A percentile compares a stretch with the other conserved stretches of the same genome.
phyloP scores from a whole-genome alignment of 768 basidiomycete species.

The Boletus tomentosulus region DNA sequence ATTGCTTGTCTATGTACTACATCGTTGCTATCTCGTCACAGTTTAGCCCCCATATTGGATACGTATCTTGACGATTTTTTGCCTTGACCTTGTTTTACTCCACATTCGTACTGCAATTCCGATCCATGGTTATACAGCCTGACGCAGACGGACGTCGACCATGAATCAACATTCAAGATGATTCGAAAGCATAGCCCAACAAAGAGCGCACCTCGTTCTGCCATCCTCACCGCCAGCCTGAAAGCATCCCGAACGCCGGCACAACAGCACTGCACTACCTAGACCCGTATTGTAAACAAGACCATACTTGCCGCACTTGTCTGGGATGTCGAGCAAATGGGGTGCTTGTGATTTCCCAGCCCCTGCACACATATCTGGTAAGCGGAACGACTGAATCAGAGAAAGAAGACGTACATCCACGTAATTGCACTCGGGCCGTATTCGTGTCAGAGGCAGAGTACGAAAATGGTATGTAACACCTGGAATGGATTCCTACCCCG shows the following conservation, averaged over 20 bases:
- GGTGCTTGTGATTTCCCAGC: slow-evolving; percentile 50
- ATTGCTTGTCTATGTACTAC: background rate
- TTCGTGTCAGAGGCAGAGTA: slow-evolving; percentile 1
- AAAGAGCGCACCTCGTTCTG: slow-evolving; percentile 49
- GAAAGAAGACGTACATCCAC: slow-evolving; percentile 45
- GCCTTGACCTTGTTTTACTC: slow-evolving; percentile 52
- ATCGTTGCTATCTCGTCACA: slow-evolving; percentile 6
- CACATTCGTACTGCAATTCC: slow-evolving; percentile 46
- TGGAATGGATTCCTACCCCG: slow-evolving; percentile 76
- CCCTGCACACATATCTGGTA: slow-evolving; percentile 38
- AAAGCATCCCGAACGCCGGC: slow-evolving; percentile 49
- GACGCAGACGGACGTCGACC: slow-evolving; percentile 24
- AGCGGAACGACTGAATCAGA: background rate
- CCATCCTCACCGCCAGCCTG: slow-evolving; percentile 55
- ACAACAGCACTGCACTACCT: slow-evolving; percentile 53
- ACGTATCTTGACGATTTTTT: slow-evolving; percentile 47
- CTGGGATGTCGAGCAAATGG: slow-evolving; percentile 54
- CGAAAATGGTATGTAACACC: slow-evolving; percentile 18
- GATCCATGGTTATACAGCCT: slow-evolving; percentile 72
- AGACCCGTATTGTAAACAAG: slow-evolving; percentile 79
- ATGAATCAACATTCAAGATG: background rate
- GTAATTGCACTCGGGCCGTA: slow-evolving; percentile 59
- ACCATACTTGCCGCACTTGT: slow-evolving; percentile 70
- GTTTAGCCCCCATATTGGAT: slow-evolving; percentile 30
- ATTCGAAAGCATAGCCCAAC: background rate